Evolutionary conservation across 1,284 basidiomycete species (phyloP).

Genomic region (Malassezia psittaci): DNA sequence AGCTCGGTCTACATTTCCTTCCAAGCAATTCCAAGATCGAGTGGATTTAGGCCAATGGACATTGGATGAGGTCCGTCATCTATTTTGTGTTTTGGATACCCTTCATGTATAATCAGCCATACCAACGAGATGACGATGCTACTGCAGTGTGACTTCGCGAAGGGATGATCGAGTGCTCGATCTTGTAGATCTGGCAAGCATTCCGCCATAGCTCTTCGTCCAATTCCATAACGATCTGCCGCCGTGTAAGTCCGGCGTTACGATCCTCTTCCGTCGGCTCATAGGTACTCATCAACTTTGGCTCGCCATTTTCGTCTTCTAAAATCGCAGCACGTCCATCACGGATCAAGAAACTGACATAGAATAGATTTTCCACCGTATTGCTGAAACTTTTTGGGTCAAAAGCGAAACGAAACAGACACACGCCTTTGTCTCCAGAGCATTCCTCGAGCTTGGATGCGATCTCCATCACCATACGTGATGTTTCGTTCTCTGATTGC

Average conservation of each 20-base stretch:
- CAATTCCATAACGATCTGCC: conserved; percentile 74
- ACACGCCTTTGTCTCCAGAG: conserved; percentile 51
- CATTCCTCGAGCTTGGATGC: conserved; percentile 51
- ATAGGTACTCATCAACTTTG: conserved; percentile 52
- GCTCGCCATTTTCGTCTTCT: conserved; percentile 58
- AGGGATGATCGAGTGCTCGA: conserved; percentile 54
- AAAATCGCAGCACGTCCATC: conserved; percentile 60
- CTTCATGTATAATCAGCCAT: conserved; percentile 18
- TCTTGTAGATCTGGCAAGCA: conserved; percentile 69
- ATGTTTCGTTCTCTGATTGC: conserved; percentile 31
- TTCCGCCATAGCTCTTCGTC: conserved; percentile 70
- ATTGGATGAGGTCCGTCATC: conserved; percentile 17
- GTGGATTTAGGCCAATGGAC: conserved; percentile 23
- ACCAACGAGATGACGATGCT: background rate
- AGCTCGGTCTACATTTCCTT: conserved; percentile 3
- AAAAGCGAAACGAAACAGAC: conserved; percentile 71
- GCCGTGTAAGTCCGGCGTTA: conserved; percentile 58
- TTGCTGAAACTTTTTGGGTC: conserved; percentile 80
- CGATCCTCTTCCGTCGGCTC: conserved; percentile 55
- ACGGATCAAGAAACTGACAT: conserved; percentile 77
- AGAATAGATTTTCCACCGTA: conserved; percentile 85
- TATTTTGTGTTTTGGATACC: conserved; percentile 23
- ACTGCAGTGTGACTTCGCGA: conserved; percentile 9
- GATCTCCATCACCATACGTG: conserved; percentile 29
- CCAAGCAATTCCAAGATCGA: background rate